These are phyloP conservation scores for Cladosporium velox DNA, from an alignment of 2,329 filamentous ascomycete species.

Conservation along the genomic window DNA sequence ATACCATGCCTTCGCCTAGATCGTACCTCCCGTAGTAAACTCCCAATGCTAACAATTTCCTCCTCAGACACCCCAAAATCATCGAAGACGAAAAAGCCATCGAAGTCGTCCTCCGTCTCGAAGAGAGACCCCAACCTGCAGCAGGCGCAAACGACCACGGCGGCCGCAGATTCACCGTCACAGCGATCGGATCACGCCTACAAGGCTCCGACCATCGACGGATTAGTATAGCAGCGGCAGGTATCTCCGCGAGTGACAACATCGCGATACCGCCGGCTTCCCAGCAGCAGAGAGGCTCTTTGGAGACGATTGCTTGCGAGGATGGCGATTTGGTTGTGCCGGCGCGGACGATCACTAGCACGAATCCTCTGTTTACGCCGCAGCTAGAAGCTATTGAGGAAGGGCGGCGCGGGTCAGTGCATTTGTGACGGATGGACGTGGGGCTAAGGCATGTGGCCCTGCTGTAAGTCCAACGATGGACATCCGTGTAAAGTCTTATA, in stretches of 20 bases:
- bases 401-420: not conserved
- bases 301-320: not conserved
- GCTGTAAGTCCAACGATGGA: too few species aligned
- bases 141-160: constrained; percentile 32
- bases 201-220: not conserved
- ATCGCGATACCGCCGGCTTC: not conserved
- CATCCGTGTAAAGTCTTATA: too few species aligned
- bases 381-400: not conserved
- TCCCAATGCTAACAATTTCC: constrained; percentile 29
- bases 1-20: too few species aligned
- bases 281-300: not conserved
- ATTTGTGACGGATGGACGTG: not conserved
- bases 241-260: not conserved
- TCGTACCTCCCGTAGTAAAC: too few species aligned
- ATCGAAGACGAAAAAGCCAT: constrained; percentile 47
- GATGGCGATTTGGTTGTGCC: not conserved
- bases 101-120: constrained; percentile 7
- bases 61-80: constrained; percentile 48
- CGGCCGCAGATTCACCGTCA: not conserved
- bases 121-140: not conserved
- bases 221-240: not conserved
- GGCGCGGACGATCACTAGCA: not conserved
- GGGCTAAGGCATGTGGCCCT: too few species aligned
- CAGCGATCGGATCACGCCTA: not conserved
- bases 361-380: not conserved